Base-by-base conservation (phyloP, 371 early-diverging fungal species). In the Mortierella sp. region DNA sequence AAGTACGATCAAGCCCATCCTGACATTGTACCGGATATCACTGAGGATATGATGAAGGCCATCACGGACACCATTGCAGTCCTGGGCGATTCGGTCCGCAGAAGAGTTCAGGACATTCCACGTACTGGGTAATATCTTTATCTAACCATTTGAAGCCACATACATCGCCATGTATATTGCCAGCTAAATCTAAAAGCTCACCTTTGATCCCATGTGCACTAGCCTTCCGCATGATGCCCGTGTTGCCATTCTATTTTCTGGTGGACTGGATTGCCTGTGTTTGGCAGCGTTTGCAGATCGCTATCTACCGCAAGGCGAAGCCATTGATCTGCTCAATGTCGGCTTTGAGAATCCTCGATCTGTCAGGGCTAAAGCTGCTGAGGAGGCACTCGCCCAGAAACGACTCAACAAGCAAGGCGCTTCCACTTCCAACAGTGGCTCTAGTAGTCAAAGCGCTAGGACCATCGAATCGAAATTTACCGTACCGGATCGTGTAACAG, bases 301-400 rank as follows among this genome's bases (percentile, higher is more conserved):
- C 12, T 80, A 87, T 47, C 64, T 97, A 2, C 94, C 95, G 0
- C 46, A 66, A 0, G 71, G 82, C 4, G 93, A 92, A 57, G 86
- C 93, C 0, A 94, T 97, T 46, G 97, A 98, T 76, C 79, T 98
- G n/a, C 74, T 98, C 25, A 97, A 97, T 76, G 97, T 97, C 5
- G 93, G 95, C 4, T 98, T 98, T 78, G 97, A 96, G 60, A 97
- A 97, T 66, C 97, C 96, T 16, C 85, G 98, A 8, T 60, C 83
- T 21, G 78, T 80, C 47, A 80, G 76, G 52, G 80, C 82, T 27
- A 52, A 70, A 55, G 60, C 78, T 0, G 66, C 78, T 2, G 76
- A 76, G 25, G 69, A 64, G 9, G 73, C 68, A 12, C 51, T 56
- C 16, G 66, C 63, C 14, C 53, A 65, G 24, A 61, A 58, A 54